Evolutionary conservation across 2,329 filamentous ascomycete species (phyloP), one percentile per base, ranked within the genome.

Genomic region (Delphinella strobiligena): DNA sequence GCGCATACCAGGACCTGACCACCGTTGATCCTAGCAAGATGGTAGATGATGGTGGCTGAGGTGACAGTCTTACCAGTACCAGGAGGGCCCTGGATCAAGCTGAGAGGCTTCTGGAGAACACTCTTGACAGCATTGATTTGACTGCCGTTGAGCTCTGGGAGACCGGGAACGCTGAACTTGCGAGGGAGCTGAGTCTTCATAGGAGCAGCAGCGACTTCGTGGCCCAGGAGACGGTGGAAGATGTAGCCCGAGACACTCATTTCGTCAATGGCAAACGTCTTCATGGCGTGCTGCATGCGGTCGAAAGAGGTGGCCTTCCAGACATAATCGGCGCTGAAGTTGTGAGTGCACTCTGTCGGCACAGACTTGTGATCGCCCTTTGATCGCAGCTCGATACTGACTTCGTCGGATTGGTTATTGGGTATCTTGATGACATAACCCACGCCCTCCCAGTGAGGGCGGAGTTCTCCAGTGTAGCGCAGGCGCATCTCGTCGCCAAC

Each of bases 251-350:
- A 96, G 32, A 98, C 89, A 55, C 88, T 95, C 82, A 93, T 84
- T 61, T 98, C 91, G 51, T 98, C 89, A 33, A 96, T 79, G 4
- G 91, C 91, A 58, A 98, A 98, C 0, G 86, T 96, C 71, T 95
- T 96, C 89, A 98, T 96, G 40, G 91, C 93, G 49, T 88, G 78
- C 61, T 98, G 91, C 91, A 98, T 98, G 47, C 91, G 88, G 56
- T 98, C 91, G 58, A 98, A 98, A 0, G 89, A 96, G 0, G 93
- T 98, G 11, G 93, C 91, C 60, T 98, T 98, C 91, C 91, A 98
- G 41, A 98, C 91, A 55, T 98, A 98, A 60, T 98, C 91, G 49
- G 89, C 91, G 12, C 87, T 94, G 63, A 98, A 98, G 61, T 95
- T 94, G 63, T 93, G 86, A 0, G 89, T 94, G 61, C 89, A 91